phyloP scores from a whole-genome alignment of 148 eudicot genomes.

The Rhododendron mucronatum region DNA sequence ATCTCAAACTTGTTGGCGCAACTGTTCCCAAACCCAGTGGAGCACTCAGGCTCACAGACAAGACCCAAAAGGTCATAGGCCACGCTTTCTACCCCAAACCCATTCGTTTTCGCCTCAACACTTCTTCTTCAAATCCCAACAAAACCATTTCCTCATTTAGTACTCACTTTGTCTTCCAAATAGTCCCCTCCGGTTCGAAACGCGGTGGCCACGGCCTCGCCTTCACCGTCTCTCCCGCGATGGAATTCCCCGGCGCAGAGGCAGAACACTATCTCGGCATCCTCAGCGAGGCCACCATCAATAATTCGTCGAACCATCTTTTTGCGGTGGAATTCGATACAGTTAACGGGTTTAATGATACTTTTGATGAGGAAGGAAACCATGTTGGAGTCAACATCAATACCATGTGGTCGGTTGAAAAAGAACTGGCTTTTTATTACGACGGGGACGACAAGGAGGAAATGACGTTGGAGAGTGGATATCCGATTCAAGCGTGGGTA shows the following conservation, averaged over 20 bases:
- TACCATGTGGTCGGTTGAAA: constrained; percentile 3
- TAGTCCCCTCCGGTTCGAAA: background rate
- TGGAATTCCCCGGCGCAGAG: background rate
- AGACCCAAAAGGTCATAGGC: constrained; percentile 9
- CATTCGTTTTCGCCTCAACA: constrained; percentile 5
- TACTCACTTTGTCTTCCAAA: constrained; percentile 21
- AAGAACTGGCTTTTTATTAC: constrained; percentile 1
- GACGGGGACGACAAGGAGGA: background rate
- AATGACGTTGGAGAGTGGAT: constrained; percentile 5
- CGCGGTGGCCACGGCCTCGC: constrained; percentile 36
- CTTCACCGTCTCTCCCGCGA: constrained; percentile 20
- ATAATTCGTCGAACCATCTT: constrained; percentile 21
- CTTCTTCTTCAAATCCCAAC: background rate
- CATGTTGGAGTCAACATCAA: constrained; percentile 30
- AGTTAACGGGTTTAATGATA: constrained; percentile 14
- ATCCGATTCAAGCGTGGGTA: constrained; percentile 32
- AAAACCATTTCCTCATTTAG: constrained; percentile 24
- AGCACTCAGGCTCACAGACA: constrained; percentile 27
- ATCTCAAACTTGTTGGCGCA: background rate
- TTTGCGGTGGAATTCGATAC: constrained; percentile 37
- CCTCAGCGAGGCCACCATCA: background rate
- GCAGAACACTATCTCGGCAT: constrained; percentile 25
- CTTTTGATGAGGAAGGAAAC: constrained; percentile 7
- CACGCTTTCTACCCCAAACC: constrained; percentile 14
- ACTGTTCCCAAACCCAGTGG: constrained; percentile 11